Evolutionary conservation across 306 rosid species (phyloP), one percentile per base, ranked within the genome.

Genomic region (Leucaena leucocephala): DNA sequence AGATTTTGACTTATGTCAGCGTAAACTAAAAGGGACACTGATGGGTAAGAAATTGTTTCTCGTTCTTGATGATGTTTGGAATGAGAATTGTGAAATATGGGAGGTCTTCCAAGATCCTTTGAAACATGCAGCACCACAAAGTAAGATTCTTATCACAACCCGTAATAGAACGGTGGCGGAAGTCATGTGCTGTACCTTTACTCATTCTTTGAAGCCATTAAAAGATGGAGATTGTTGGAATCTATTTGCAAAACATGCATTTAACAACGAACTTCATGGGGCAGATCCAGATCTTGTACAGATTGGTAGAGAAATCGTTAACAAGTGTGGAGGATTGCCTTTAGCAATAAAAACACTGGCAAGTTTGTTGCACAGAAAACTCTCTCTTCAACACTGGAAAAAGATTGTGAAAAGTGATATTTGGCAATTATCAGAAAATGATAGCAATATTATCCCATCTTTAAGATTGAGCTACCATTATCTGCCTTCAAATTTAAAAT

Each of bases 281-380:
- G 6, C 1, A 13, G 19, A 34, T 62, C 68, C 4, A 34, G 3
- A 62, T 4, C 19, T 62, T 4, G 17, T 0, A 9, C n/a, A 7
- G 4, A 19, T 67, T 19, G 72, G 72, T 19, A 9, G 9, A 67
- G 8, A 9, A n/a, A 67, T 67, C 42, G 52, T 67, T 3, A 8
- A 42, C 14, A 67, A 67, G 17, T 67, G 72, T 4, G 35, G 50
- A 67, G 72, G 72, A 43, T 67, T 67, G 17, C 72, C 72, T 0
- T 35, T 62, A 17, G 68, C 43, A 4, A 62, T 62, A 62, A 62
- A 62, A 62, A 62, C 68, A 3, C 3, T 67, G 8, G 72, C 17
- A 42, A 40, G 49, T 1, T 14, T 67, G 8, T 19, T 67, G 52
- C 2, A 10, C 35, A 19, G 7, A n/a, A 67, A 42, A 10, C 14